Evolutionary conservation across 768 basidiomycete genomes (phyloP).

Genomic region (Strobilomyces echinocephalus): DNA sequence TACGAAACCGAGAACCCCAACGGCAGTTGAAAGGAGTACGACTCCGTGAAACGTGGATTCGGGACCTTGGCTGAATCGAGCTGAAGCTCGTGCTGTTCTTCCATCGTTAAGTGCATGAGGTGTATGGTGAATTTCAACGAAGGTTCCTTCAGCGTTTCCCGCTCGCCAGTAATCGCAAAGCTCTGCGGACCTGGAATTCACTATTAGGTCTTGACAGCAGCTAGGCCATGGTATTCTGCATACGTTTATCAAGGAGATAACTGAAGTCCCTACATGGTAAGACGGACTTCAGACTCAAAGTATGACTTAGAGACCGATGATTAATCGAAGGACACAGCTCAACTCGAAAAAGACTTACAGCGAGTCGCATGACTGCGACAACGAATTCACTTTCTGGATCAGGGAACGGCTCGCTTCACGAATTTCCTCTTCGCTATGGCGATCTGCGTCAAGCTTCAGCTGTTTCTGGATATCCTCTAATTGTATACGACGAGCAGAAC

Average conservation of each 20-base stretch:
- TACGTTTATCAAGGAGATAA: constrained; percentile 1
- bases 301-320: constrained; percentile 9
- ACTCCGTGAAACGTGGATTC: constrained; percentile 24
- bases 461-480: constrained; percentile 16
- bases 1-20: constrained; percentile 22
- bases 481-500: constrained; percentile 12
- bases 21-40: constrained; percentile 23
- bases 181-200: constrained; percentile 7
- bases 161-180: constrained; percentile 16
- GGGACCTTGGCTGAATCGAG: constrained; percentile 19
- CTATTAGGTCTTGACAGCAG: background rate
- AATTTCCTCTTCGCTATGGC: constrained; percentile 8
- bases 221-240: background rate
- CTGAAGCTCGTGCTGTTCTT: constrained; percentile 29
- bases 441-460: constrained; percentile 11
- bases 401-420: constrained; percentile 14
- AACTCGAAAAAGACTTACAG: constrained; percentile 8
- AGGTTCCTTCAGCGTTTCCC: constrained; percentile 20
- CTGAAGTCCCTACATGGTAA: background rate
- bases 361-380: constrained; percentile 16
- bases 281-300: constrained; percentile 13
- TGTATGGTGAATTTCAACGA: constrained; percentile 24
- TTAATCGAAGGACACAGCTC: background rate
- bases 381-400: constrained; percentile 16
- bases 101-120: constrained; percentile 27